Evolutionary conservation across 2,329 filamentous ascomycete genomes (phyloP).

Genomic region (Penicillium sp.): DNA sequence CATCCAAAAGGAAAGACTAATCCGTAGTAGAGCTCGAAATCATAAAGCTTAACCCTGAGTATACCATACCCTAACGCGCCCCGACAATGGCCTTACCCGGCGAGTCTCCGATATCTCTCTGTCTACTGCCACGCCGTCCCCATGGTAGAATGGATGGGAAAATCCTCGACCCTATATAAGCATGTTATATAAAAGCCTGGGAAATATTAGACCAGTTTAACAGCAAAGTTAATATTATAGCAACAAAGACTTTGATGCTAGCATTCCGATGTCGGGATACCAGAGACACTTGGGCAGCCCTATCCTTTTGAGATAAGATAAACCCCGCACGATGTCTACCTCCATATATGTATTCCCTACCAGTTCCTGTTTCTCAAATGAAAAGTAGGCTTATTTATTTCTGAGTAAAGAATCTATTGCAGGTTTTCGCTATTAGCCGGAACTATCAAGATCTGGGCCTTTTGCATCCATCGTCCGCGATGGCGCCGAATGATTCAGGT

Average conservation of each 20-base stretch:
- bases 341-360: neutral
- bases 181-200: neutral
- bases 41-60: neutral
- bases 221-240: neutral
- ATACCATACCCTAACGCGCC: too few species aligned
- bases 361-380: neutral
- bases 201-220: neutral
- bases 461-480: neutral
- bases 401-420: neutral
- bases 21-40: neutral
- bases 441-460: neutral
- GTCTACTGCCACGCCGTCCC: neutral
- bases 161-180: neutral
- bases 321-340: constrained; percentile 17
- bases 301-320: constrained; percentile 14
- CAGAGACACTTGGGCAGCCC: constrained; percentile 4
- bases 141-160: neutral
- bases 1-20: neutral
- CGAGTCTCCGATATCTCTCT: neutral
- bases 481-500: constrained; percentile 2
- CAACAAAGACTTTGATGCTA: neutral
- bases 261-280: neutral
- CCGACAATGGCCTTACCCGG: neutral
- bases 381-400: too few species aligned
- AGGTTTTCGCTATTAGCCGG: neutral